Conservation (phyloP, 306 rosid species). For the Malus sylvestris region DNA sequence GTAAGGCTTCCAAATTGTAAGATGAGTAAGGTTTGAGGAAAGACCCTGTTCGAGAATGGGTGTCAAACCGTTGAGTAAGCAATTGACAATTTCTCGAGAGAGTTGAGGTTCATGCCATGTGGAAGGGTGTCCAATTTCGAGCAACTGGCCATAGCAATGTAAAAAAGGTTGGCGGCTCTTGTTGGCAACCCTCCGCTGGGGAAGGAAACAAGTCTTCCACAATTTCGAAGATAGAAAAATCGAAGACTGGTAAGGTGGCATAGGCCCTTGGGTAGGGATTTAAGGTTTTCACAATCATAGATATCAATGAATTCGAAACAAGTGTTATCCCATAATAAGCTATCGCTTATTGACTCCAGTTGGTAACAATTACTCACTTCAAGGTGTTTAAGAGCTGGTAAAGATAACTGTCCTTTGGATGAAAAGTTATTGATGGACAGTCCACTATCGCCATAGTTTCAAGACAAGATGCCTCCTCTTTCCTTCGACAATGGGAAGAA, state of each 20-base stretch:
- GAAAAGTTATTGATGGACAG: conserved; percentile 29
- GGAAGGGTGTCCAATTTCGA: background rate
- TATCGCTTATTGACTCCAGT: conserved; percentile 13
- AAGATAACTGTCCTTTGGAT: conserved; percentile 12
- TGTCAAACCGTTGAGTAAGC: background rate
- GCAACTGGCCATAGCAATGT: background rate
- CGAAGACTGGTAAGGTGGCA: no score
- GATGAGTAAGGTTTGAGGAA: background rate
- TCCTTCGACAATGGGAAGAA: background rate
- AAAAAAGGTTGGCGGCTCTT: background rate
- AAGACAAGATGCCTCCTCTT: background rate
- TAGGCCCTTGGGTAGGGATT: background rate
- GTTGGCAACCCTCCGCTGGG: no score
- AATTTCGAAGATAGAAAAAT: no score
- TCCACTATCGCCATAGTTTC: conserved; percentile 13
- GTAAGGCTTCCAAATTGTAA: background rate
- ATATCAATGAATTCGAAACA: conserved; percentile 5
- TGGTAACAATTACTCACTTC: conserved; percentile 14
- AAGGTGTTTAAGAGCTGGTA: background rate
- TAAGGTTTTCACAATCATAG: background rate
- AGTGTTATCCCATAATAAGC: background rate
- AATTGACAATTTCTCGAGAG: background rate
- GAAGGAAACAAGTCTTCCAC: no score
- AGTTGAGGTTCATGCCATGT: background rate
- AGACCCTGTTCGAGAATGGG: background rate